Evolutionary conservation across 768 basidiomycete species (phyloP).

Genomic region (Leccinellum rugosiceps): DNA sequence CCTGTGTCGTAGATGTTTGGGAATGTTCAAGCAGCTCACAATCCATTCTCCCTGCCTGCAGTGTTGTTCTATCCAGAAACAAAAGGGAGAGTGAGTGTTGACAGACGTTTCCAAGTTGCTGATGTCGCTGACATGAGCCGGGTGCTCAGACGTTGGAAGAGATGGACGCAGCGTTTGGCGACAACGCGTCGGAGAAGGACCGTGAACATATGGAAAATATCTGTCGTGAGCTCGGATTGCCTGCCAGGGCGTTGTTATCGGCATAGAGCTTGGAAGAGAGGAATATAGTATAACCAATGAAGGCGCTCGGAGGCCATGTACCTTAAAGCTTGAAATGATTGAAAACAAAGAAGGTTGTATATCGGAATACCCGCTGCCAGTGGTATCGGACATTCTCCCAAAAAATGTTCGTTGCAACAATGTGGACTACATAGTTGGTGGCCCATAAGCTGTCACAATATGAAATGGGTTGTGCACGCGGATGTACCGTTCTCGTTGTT

Average conservation of each 20-base stretch:
- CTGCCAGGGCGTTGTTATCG: slow-evolving; percentile 21
- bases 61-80: slow-evolving; percentile 31
- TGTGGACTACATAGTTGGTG: too few species aligned
- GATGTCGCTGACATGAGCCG: not conserved
- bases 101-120: not conserved
- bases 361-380: not conserved
- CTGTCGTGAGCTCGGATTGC: slow-evolving; percentile 28
- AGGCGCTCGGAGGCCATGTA: not conserved
- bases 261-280: not conserved
- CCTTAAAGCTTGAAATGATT: not conserved
- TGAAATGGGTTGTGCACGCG: too few species aligned
- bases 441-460: too few species aligned
- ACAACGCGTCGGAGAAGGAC: slow-evolving; percentile 25
- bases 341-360: not conserved
- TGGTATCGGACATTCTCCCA: not conserved
- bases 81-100: slow-evolving; percentile 29
- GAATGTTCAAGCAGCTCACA: not conserved
- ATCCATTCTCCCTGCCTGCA: not conserved
- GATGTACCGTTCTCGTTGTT: not conserved
- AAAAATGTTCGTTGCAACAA: too few species aligned
- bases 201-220: slow-evolving; percentile 27
- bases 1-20: not conserved
- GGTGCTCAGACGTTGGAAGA: slow-evolving; percentile 30
- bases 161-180: slow-evolving; percentile 33
- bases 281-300: not conserved